Percentiles rank a stretch among this genome's conserved stretches.
Conservation (phyloP, 1,284 basidiomycete species). For the Marasmius fiardii region DNA sequence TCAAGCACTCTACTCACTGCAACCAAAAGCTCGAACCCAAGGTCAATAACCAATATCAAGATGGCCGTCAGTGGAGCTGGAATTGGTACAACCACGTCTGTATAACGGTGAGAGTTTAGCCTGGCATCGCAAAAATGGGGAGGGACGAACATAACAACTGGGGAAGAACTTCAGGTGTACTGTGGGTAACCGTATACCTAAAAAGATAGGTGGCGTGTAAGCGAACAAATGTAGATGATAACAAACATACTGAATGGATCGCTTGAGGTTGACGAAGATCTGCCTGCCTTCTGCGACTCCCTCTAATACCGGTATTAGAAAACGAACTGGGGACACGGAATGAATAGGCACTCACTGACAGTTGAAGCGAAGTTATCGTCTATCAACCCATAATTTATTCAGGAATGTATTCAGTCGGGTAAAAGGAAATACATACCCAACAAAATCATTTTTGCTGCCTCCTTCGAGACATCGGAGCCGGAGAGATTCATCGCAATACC, state of each 20-base stretch:
- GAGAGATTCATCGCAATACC: constrained; percentile 77
- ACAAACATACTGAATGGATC: constrained; percentile 57
- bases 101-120: constrained; percentile 5
- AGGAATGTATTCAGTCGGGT: neutral
- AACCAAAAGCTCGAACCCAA: constrained; percentile 65
- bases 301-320: constrained; percentile 32
- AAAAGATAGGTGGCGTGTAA: neutral
- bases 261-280: constrained; percentile 67
- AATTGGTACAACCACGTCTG: constrained; percentile 66
- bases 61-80: constrained; percentile 66
- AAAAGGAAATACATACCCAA: constrained; percentile 36
- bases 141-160: constrained; percentile 53
- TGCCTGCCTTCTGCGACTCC: constrained; percentile 67
- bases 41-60: constrained; percentile 67
- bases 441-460: constrained; percentile 72
- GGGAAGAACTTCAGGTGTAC: constrained; percentile 66
- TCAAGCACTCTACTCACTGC: constrained; percentile 38
- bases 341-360: constrained; percentile 51
- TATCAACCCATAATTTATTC: constrained; percentile 19
- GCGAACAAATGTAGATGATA: neutral
- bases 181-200: constrained; percentile 65
- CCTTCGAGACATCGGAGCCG: constrained; percentile 70
- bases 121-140: neutral
- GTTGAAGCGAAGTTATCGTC: constrained; percentile 71
- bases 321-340: neutral